Conservation (phyloP, 1,284 basidiomycete genomes). For the Schizophyllum commune region DNA sequence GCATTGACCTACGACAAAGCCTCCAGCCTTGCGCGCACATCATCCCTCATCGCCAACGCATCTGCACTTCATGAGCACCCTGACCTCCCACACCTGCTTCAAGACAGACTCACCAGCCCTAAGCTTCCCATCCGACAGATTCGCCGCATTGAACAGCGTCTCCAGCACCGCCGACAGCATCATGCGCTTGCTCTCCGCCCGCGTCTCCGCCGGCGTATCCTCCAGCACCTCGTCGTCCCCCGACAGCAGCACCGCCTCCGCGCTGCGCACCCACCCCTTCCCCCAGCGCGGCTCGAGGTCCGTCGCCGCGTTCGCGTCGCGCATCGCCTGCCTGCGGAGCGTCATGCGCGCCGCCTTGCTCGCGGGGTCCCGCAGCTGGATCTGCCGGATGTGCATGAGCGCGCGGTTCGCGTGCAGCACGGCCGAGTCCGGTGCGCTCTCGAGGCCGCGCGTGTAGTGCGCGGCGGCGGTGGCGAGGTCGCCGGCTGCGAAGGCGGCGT, state of each 20-base stretch:
- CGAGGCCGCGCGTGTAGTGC: conserved; percentile 11
- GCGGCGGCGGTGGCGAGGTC: conserved; percentile 13
- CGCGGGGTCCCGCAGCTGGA: conserved; percentile 1
- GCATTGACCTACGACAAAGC: background rate
- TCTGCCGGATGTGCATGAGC: conserved; percentile 12
- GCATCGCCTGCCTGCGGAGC: conserved; percentile 6
- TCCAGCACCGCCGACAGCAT: conserved; percentile 11
- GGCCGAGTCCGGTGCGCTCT: conserved; percentile 11
- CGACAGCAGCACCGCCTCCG: background rate
- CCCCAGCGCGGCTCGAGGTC: conserved; percentile 15
- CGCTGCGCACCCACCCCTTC: conserved; percentile 13
- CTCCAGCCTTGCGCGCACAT: conserved; percentile 8
- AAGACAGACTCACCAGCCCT: background rate
- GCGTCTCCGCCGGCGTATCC: conserved; percentile 7
- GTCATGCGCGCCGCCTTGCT: background rate
- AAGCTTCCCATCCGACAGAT: conserved; percentile 10
- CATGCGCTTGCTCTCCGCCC: conserved; percentile 14
- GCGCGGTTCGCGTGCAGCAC: conserved; percentile 15
- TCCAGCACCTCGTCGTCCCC: conserved; percentile 5
- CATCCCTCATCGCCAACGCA: conserved; percentile 12
- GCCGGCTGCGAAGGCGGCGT: conserved; percentile 15
- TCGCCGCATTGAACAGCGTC: conserved; percentile 14
- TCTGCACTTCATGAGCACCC: conserved; percentile 1
- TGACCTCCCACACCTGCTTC: background rate
- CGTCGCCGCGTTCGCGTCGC: conserved; percentile 14